Evolutionary conservation across 345 rosid species (phyloP), one percentile per base, ranked within the genome.

Genomic region (Ricinus communis): DNA sequence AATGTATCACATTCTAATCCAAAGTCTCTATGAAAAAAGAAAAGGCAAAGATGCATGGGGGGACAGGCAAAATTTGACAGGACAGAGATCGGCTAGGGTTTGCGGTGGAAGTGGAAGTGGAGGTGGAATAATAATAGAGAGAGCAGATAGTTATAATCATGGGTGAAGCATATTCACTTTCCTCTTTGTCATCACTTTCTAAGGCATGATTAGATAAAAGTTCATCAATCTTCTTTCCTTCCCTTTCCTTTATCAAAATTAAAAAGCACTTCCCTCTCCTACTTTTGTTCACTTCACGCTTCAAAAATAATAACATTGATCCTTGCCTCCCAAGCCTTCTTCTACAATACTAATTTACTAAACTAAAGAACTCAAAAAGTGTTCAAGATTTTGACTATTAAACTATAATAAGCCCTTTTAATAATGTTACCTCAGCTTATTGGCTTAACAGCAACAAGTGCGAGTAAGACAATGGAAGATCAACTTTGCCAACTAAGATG

Each of bases 141-240:
- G 69, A 76, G 83, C 81, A 81, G 87, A 85, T 85, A 78, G 86
- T 81, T 81, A 70, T 74, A 87, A 85, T 85, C 78, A 84, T 82
- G 86, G 76, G 75, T 65, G 86, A 84, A 81, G 87, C 88, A 83
- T 83, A 87, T 86, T 87, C 86, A 84, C 90, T 85, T 88, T 89
- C 86, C 85, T 87, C 77, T 84, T 87, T 92, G 92, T 85, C 88
- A 84, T 85, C 85, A 86, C 94, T 88, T 88, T 88, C 84, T 66
- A 87, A 59, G 85, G 92, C 93, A 92, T 87, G 91, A 88, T 90
- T 92, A 80, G 92, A 83, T 71, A 83, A 88, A 88, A 85, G 88
- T 81, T 81, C 62, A 68, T 69, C 85, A 71, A 76, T 82, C 85
- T 82, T 80, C 93, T 75, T 70, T 75, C 76, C 68, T 67, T 60